phyloP scores from a whole-genome alignment of 2,329 filamentous ascomycete genomes.

The Balansia obtecta region DNA sequence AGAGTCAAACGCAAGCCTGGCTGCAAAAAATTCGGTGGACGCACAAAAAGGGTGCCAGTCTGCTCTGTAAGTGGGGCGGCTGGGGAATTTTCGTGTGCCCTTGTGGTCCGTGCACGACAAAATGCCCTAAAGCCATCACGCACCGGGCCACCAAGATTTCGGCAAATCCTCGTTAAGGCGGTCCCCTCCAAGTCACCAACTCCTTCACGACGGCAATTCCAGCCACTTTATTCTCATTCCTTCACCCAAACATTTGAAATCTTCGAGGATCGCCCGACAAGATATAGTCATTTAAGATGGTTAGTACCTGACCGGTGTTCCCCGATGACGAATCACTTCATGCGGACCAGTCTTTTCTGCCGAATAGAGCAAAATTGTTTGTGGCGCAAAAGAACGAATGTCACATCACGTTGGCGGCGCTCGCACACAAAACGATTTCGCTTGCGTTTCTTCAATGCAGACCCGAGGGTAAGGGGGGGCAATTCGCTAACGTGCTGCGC shows the following conservation, averaged over 20 bases:
- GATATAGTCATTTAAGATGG: constrained; percentile 44
- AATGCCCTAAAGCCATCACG: constrained; percentile 29
- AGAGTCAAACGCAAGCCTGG: neutral
- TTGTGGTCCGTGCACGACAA: constrained; percentile 29
- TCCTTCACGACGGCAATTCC: constrained; percentile 17
- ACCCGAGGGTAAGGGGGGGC: neutral
- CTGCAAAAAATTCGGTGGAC: constrained; percentile 6
- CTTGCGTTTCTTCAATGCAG: neutral
- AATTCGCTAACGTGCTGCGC: constrained; percentile 7
- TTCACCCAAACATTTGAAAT: constrained; percentile 28
- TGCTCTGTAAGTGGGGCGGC: constrained; percentile 6
- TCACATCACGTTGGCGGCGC: neutral
- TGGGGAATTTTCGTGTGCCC: constrained; percentile 21
- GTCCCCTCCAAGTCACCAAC: constrained; percentile 18
- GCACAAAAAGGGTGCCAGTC: neutral
- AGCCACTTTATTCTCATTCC: constrained; percentile 11
- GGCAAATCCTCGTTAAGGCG: constrained; percentile 23
- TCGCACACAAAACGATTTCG: neutral
- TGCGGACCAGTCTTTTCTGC: neutral
- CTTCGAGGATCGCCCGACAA: constrained; percentile 59
- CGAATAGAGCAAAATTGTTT: too few relatives aligned
- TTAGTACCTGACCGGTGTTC: constrained; percentile 24
- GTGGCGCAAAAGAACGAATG: neutral
- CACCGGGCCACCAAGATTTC: constrained; percentile 21
- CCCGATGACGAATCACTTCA: neutral